Conservation (phyloP, 306 rosid species). For the Medicago lupulina region DNA sequence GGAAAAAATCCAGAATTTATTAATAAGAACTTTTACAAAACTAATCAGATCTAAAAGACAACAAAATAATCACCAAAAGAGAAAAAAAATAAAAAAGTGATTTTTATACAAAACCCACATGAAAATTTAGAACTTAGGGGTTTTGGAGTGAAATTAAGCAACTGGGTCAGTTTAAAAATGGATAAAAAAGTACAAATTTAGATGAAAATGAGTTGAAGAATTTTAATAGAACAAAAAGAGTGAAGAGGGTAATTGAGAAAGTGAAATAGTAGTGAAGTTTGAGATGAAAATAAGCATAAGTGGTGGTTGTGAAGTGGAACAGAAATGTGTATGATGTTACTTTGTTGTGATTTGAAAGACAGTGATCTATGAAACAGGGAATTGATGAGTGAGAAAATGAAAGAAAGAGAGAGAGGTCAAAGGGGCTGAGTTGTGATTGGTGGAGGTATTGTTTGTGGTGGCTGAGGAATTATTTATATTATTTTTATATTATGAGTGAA, state of each 20-base stretch:
- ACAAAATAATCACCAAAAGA: neutral
- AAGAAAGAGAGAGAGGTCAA: constrained; percentile 47
- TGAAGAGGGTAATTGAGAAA: constrained; percentile 30
- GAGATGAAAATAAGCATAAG: constrained; percentile 10
- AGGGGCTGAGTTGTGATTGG: constrained; percentile 82
- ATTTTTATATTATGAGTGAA: too few species aligned
- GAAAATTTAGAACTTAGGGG: constrained; percentile 23
- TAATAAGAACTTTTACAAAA: constrained; percentile 47
- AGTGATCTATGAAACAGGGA: constrained; percentile 60
- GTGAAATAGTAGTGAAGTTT: constrained; percentile 8
- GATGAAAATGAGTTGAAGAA: neutral
- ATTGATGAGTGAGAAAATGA: constrained; percentile 24
- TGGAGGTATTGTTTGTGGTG: constrained; percentile 56
- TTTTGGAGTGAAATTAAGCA: constrained; percentile 8
- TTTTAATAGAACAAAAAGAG: neutral
- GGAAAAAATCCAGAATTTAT: constrained; percentile 46
- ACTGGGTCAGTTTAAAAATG: constrained; percentile 31
- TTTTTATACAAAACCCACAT: constrained; percentile 38
- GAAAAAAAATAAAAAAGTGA: neutral
- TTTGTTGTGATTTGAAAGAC: constrained; percentile 46
- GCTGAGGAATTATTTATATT: constrained; percentile 25
- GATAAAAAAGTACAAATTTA: constrained; percentile 11
- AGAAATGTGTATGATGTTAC: constrained; percentile 41
- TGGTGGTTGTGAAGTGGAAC: constrained; percentile 32
- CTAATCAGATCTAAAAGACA: constrained; percentile 56